Conservation (phyloP, 176 grass and related monocot genomes). For the Oryza nivara region DNA sequence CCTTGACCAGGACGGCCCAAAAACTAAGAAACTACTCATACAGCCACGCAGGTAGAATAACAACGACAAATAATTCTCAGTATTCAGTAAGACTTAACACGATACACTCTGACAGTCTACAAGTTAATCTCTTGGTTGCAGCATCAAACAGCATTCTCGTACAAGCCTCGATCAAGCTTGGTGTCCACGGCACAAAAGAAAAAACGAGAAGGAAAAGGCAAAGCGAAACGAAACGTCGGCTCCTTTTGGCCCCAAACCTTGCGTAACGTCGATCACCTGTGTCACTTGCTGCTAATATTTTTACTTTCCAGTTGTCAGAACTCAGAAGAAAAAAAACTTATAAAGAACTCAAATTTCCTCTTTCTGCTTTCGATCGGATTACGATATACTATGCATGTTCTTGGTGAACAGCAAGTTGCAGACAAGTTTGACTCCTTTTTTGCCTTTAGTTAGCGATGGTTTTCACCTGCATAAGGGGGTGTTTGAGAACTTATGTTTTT, state of each 20-base stretch:
- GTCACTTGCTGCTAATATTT: conserved; percentile 17
- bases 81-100: background rate
- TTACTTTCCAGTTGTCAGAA: conserved; percentile 28
- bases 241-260: conserved; percentile 38
- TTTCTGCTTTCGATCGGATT: conserved; percentile 50
- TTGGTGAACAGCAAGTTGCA: conserved; percentile 44
- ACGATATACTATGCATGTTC: conserved; percentile 38
- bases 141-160: conserved; percentile 33
- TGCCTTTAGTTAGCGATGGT: conserved; percentile 6
- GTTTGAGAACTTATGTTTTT: too few species aligned
- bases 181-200: conserved; percentile 39
- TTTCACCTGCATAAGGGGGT: conserved; percentile 20
- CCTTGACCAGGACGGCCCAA: too few species aligned
- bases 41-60: background rate
- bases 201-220: conserved; percentile 35
- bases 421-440: conserved; percentile 30
- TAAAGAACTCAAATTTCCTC: background rate
- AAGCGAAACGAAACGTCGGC: conserved; percentile 45
- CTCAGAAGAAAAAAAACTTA: background rate
- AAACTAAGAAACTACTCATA: background rate
- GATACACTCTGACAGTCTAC: background rate
- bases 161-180: conserved; percentile 46
- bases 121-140: background rate
- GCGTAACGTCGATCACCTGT: conserved; percentile 42
- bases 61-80: background rate